Conservation (phyloP, 352 stramenopile genomes). For the Globisporangium ultimum region DNA sequence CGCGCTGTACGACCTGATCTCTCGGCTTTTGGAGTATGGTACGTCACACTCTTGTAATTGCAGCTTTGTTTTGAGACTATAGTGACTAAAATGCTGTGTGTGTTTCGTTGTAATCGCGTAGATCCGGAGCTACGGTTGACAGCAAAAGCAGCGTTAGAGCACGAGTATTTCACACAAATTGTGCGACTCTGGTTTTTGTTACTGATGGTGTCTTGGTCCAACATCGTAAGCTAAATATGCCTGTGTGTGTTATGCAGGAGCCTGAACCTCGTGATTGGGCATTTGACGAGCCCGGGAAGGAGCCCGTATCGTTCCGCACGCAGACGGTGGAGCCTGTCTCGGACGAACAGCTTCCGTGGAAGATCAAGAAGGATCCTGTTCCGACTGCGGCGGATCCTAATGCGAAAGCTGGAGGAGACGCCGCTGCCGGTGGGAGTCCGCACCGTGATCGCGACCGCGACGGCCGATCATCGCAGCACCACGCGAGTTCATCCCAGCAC, state of each 20-base stretch:
- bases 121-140: conserved; percentile 90
- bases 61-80: neutral
- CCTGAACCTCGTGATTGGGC: conserved; percentile 83
- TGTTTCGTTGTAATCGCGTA: conserved; percentile 18
- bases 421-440: conserved; percentile 15
- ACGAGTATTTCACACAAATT: conserved; percentile 93
- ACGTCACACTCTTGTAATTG: conserved; percentile 1
- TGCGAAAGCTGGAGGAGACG: conserved; percentile 21
- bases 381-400: conserved; percentile 8
- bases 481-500: conserved; percentile 26
- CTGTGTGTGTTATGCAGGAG: conserved; percentile 35
- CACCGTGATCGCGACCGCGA: conserved; percentile 34
- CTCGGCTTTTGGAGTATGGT: conserved; percentile 83
- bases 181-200: conserved; percentile 26
- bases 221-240: neutral
- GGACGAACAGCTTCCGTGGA: conserved; percentile 76
- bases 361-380: conserved; percentile 46
- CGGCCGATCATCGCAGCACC: conserved; percentile 14
- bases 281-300: conserved; percentile 84
- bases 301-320: conserved; percentile 82
- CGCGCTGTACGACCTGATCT: conserved; percentile 75
- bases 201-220: neutral
- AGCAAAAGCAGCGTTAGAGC: conserved; percentile 88
- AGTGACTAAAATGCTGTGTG: neutral
- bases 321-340: conserved; percentile 73